Evolutionary conservation across 1,284 basidiomycete genomes (phyloP), one percentile per base, ranked within the genome.

Genomic region (Nidula niveotomentosa): DNA sequence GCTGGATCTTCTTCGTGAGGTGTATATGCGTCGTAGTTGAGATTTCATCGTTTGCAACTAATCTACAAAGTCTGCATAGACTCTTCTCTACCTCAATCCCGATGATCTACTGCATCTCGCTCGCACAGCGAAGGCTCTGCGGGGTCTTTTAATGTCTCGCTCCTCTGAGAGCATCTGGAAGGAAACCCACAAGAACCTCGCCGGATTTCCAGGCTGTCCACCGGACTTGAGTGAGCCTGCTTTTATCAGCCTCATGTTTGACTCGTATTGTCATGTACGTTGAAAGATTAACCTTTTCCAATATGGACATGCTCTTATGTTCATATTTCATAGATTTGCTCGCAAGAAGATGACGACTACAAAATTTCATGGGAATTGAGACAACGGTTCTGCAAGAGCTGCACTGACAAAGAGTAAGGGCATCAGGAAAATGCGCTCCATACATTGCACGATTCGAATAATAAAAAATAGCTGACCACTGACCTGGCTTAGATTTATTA

Each of bases 211-310:
- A 15, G 61, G 62, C 8, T 68, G 65, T 49, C 70, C 70, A 2
- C 50, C 55, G 1, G 65, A 68, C 49, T 51, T 73, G 51, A 63
- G 53, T 15, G 70, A 72, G 53, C 69, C 69, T 1, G 59, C 62
- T 49, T 73, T 67, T 55, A 65, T 66, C 3, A 60, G 68, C 45
- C 59, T 71, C 7, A 53, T 63, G 9, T 72, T 69, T 46, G 63
- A 41, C 23, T 23, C 23, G 5, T 5, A 23, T 23, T 23, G 23
- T 23, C 23, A 23, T 23, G 23, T 23, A 23, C 2, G 23, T 23
- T 23, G 23, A 23, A 23, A 23, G 23, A 23, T 23, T 23, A 23
- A 23, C 23, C 23, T 3, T 23, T 23, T 23, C 23, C 3, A 23
- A 23, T 23, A 23, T 23, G 23, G 23, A 23, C 23, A 2, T 5